Evolutionary conservation across 108 stramenopile genomes (phyloP).

Genomic region (Cyclostephanos invisitatus): DNA sequence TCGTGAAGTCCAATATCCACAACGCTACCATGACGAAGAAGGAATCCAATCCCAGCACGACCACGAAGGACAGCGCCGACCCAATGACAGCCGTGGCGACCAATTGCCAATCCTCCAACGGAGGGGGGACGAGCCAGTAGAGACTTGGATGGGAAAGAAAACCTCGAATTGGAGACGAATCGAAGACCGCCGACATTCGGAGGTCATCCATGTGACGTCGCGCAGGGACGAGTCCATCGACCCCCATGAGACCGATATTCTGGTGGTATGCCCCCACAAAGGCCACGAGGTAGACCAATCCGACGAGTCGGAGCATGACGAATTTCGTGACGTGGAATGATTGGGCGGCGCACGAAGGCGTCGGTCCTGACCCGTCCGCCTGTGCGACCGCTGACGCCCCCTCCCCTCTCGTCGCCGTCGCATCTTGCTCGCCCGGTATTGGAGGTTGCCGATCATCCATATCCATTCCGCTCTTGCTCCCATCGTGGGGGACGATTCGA

Average conservation of each 20-base stretch:
- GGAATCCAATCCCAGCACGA: slow-evolving; percentile 54
- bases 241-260: slow-evolving; percentile 62
- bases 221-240: slow-evolving; percentile 53
- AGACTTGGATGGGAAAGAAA: slow-evolving; percentile 34
- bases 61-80: slow-evolving; percentile 32
- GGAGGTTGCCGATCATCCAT: too few relatives aligned
- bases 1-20: slow-evolving; percentile 72
- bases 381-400: too few relatives aligned
- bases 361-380: too few relatives aligned
- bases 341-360: not conserved
- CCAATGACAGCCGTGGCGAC: slow-evolving; percentile 31
- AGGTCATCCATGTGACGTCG: slow-evolving; percentile 22
- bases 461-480: too few relatives aligned
- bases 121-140: slow-evolving; percentile 17
- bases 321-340: slow-evolving; percentile 33
- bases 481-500: too few relatives aligned
- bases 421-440: too few relatives aligned
- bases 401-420: too few relatives aligned
- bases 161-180: slow-evolving; percentile 27
- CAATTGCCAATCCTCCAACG: slow-evolving; percentile 43
- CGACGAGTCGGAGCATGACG: slow-evolving; percentile 52
- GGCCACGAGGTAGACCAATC: slow-evolving; percentile 58
- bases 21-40: slow-evolving; percentile 44
- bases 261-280: slow-evolving; percentile 62
- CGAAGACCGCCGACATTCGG: not conserved